Evolutionary conservation across 768 basidiomycete species (phyloP).

Genomic region (Mycena maculata): DNA sequence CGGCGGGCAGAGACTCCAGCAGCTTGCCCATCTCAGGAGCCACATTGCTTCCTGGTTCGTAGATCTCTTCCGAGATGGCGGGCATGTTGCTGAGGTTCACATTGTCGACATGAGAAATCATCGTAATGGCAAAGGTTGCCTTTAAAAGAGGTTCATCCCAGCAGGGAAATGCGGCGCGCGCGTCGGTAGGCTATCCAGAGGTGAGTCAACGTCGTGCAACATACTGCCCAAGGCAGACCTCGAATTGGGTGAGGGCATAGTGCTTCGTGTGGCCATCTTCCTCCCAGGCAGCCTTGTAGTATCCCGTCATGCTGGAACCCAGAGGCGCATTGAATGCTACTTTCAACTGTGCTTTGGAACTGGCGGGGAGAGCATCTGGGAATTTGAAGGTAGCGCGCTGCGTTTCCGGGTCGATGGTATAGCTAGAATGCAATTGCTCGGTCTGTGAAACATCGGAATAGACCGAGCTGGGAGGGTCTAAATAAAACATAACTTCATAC

Average conservation of each 20-base stretch:
- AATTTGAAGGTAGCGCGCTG: conserved; percentile 78
- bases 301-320: conserved; percentile 81
- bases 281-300: conserved; percentile 79
- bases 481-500: neutral
- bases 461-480: conserved; percentile 50
- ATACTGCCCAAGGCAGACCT: conserved; percentile 53
- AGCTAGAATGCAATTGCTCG: conserved; percentile 57
- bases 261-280: conserved; percentile 70
- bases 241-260: conserved; percentile 91
- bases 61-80: conserved; percentile 66
- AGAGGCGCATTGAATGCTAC: conserved; percentile 78
- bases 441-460: conserved; percentile 65
- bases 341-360: conserved; percentile 76
- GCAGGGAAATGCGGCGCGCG: conserved; percentile 85
- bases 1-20: conserved; percentile 53
- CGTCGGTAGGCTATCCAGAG: conserved; percentile 77
- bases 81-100: conserved; percentile 92
- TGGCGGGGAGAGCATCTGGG: conserved; percentile 66
- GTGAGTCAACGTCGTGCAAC: conserved; percentile 6
- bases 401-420: conserved; percentile 65
- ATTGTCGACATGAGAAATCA: conserved; percentile 83
- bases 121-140: conserved; percentile 79
- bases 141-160: conserved; percentile 96
- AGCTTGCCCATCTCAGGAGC: conserved; percentile 52
- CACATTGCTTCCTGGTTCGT: conserved; percentile 48